Base-by-base conservation (phyloP, 1,284 basidiomycete genomes). In the Termitomyces sp. region DNA sequence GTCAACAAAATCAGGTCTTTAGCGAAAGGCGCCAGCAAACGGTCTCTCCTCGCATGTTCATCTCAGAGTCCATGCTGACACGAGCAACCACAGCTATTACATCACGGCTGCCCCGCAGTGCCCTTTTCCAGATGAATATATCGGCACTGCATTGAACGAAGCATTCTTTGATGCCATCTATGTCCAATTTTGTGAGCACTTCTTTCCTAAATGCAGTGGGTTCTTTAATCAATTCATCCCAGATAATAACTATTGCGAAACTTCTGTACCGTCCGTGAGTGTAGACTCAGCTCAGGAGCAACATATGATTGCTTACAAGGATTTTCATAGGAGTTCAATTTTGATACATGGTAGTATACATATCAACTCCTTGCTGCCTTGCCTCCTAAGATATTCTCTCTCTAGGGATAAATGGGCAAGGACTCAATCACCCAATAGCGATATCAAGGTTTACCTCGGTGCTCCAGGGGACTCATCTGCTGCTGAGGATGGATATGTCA, bases 51-150 rank as follows among this genome's bases (percentile, higher is more conserved):
- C 26, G 44, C 36, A 21, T 34, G 13, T 26, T 17, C n/a, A 8
- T 30, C 4, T 28, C 9, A 30, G 1, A 19, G n/a, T 17, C 5
- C 5, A 21, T 31, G 8, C 17, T 44, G 3, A 52, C 21, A 13
- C n/a, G 9, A 34, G 44, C 30, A 34, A 26, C 47, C 9, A 33
- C 38, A 81, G 80, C 39, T 84, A 82, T 65, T 84, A 80, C 60
- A 71, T 84, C 51, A 82, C 80, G 28, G 82, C 73, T 59, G 82
- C 83, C 12, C 83, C 81, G 17, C 82, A 85, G 61, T 84, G 82
- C 62, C 79, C 79, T 6, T 84, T 72, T 70, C 83, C 83, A 0
- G 83, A 84, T 63, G 75, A 75, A 4, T 76, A 75, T 56, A 68
- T 85, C 4, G 78, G 80, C 33, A 67, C 72, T 13, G 76, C 80